phyloP scores from a whole-genome alignment of 179 eudicot genomes.

The Heliamphora ciliata region DNA sequence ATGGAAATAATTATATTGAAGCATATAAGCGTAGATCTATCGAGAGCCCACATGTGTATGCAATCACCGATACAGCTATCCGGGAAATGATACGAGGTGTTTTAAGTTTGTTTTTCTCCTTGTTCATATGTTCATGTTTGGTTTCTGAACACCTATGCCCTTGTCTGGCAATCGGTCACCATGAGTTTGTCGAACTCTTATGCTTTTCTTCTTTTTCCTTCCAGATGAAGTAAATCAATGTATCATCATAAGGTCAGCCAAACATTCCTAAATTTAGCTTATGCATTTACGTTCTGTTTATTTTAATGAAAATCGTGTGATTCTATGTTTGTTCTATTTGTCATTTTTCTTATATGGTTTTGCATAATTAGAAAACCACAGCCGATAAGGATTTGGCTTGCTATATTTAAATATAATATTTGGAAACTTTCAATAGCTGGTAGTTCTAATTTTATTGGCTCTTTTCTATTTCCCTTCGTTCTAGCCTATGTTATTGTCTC shows the following conservation, averaged over 20 bases:
- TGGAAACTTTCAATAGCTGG: not conserved
- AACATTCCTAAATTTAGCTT: constrained; percentile 1
- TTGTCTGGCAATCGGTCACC: constrained; percentile 7
- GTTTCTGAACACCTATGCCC: constrained; percentile 4
- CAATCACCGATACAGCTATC: constrained; percentile 85
- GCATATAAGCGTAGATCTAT: constrained; percentile 64
- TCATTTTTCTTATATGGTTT: not conserved
- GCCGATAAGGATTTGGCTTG: not conserved
- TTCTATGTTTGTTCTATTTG: not conserved
- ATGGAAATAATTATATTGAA: constrained; percentile 70
- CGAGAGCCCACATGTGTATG: constrained; percentile 93
- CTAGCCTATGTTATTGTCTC: too few species aligned
- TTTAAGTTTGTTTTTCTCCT: not conserved
- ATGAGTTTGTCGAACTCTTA: not conserved
- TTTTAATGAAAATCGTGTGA: not conserved
- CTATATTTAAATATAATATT: not conserved
- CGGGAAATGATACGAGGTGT: constrained; percentile 94
- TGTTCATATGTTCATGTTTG: not conserved
- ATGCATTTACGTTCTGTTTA: not conserved
- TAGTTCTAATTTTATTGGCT: not conserved
- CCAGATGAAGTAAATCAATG: constrained; percentile 99
- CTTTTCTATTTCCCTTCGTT: too few species aligned
- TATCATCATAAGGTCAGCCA: constrained; percentile 83
- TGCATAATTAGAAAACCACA: not conserved
- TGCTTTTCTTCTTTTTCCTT: constrained; percentile 18